phyloP scores from a whole-genome alignment of 139 green algal species.

The Marvania coccoides region DNA sequence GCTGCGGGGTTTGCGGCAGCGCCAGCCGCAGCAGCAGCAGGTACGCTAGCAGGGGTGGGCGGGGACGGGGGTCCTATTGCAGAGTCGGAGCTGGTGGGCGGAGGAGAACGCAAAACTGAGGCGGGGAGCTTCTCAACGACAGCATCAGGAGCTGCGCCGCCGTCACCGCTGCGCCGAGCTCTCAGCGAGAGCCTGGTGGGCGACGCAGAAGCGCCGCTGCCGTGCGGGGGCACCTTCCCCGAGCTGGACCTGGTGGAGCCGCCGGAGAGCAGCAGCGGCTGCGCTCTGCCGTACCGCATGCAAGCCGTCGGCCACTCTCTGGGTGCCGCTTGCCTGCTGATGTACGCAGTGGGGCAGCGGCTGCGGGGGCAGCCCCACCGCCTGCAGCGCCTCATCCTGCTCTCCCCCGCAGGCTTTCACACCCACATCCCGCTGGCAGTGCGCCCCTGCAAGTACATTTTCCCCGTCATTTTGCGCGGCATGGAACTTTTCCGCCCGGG shows the following conservation, averaged over 20 bases:
- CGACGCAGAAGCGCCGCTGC: too few relatives aligned
- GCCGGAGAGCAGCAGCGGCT: not conserved
- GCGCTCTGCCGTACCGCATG: constrained; percentile 37
- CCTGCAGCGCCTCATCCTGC: constrained; percentile 61
- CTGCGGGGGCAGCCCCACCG: constrained; percentile 34
- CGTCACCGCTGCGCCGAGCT: too few relatives aligned
- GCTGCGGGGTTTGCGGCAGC: not conserved
- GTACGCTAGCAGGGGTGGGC: not conserved
- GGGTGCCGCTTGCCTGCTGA: constrained; percentile 50
- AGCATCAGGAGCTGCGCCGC: not conserved
- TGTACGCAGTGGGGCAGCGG: constrained; percentile 43
- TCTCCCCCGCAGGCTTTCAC: constrained; percentile 75
- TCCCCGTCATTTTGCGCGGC: constrained; percentile 1
- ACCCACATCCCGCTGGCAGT: constrained; percentile 13
- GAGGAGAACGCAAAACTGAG: too few relatives aligned
- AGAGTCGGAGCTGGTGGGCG: too few relatives aligned
- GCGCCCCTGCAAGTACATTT: not conserved
- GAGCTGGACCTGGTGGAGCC: too few relatives aligned
- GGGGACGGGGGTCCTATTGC: not conserved
- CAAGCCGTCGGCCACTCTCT: constrained; percentile 55
- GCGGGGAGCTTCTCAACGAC: not conserved
- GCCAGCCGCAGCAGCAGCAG: not conserved
- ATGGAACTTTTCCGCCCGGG: not conserved
- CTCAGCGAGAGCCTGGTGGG: too few relatives aligned
- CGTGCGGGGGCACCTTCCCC: too few relatives aligned